Evolutionary conservation across 192 early-diverging fungal genomes (phyloP).

Genomic region (Lobosporangium transversale): DNA sequence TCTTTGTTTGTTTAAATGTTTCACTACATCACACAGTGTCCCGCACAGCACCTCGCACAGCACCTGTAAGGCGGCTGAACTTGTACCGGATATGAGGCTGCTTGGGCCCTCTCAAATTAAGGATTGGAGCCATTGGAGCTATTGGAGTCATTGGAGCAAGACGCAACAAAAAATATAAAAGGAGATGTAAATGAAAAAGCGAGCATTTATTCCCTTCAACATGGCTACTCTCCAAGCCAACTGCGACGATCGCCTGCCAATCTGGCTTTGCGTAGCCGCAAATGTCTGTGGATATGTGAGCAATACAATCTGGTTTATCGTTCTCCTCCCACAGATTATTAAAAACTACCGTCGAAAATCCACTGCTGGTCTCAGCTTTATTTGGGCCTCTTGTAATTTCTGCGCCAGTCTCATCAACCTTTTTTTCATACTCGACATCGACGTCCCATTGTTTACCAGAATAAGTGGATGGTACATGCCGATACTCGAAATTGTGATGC

Average conservation of each 20-base stretch:
- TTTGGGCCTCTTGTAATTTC: constrained; percentile 39
- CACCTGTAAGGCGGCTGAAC: too few species aligned
- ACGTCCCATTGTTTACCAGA: constrained; percentile 27
- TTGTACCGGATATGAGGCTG: too few species aligned
- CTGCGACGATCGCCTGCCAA: constrained; percentile 24
- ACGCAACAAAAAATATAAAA: too few species aligned
- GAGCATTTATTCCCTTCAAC: neutral
- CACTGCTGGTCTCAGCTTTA: constrained; percentile 26
- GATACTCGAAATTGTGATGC: constrained; percentile 18
- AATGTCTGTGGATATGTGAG: constrained; percentile 28
- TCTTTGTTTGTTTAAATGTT: too few species aligned
- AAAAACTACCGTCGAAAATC: constrained; percentile 28
- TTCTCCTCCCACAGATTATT: constrained; percentile 33
- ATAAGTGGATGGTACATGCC: constrained; percentile 47
- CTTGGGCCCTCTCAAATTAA: too few species aligned
- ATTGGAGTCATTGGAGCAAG: too few species aligned
- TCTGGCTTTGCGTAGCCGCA: constrained; percentile 15
- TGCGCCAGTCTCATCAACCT: constrained; percentile 40
- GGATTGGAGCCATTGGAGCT: too few species aligned
- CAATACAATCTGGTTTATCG: constrained; percentile 36
- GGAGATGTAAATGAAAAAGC: too few species aligned
- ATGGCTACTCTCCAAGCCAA: constrained; percentile 3
- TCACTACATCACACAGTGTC: too few species aligned
- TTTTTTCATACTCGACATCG: constrained; percentile 35
- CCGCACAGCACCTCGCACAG: too few species aligned